These are phyloP conservation scores for Pelargonium nanum DNA, from an alignment of 345 rosid species.

Conservation along the genomic window DNA sequence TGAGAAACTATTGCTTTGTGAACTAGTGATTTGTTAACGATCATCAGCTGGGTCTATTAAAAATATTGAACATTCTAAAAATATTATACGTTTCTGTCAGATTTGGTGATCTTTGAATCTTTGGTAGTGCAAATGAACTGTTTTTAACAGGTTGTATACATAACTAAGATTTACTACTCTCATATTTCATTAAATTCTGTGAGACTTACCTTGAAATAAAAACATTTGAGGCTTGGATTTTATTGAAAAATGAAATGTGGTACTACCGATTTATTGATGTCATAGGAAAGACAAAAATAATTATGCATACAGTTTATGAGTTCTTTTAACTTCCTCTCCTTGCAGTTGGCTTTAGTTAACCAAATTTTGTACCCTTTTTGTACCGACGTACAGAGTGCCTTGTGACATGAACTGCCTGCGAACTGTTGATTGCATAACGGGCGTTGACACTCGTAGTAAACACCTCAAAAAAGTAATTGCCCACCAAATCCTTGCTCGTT, in stretches of 20 bases:
- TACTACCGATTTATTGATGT: no score
- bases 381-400: constrained; percentile 46
- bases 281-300: not conserved
- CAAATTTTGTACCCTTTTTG: constrained; percentile 9
- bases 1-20: not conserved
- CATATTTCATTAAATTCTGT: no score
- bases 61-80: not conserved
- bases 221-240: no score
- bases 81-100: not conserved
- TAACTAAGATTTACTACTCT: not conserved
- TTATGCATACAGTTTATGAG: not conserved
- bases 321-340: not conserved
- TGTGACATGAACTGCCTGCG: constrained; percentile 67
- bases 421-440: constrained; percentile 61
- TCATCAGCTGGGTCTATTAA: not conserved
- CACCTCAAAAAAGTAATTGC: constrained; percentile 53
- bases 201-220: no score
- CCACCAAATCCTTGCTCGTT: constrained; percentile 39
- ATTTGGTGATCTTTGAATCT: not conserved
- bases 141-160: no score
- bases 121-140: no score
- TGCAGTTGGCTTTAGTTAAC: not conserved
- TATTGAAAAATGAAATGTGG: no score
- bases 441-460: constrained; percentile 43
- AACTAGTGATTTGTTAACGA: no score